Conservation (phyloP, 1,284 basidiomycete species). For the Ceratobasidium sp. region DNA sequence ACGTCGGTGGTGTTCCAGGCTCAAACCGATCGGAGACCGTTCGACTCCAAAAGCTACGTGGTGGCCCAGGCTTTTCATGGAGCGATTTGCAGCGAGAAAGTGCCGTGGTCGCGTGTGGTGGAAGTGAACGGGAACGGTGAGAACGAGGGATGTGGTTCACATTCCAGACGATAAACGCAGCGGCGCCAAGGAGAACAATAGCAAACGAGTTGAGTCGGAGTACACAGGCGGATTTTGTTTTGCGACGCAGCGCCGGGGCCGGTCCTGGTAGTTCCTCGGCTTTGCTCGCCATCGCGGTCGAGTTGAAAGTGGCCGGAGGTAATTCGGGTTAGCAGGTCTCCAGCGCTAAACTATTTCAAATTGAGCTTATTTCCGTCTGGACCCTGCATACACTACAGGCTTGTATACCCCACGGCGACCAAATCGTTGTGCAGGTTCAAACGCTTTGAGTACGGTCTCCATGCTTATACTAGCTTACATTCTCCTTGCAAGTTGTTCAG, state of each 20-base stretch:
- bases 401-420: no score
- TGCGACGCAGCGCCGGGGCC: background rate
- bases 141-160: conserved; percentile 7
- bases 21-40: conserved; percentile 80
- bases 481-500: no score
- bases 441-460: no score
- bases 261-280: conserved; percentile 11
- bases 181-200: conserved; percentile 10
- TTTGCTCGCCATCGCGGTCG: conserved; percentile 36
- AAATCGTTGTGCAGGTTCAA: no score
- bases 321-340: no score
- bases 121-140: conserved; percentile 55
- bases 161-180: conserved; percentile 23
- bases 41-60: conserved; percentile 67
- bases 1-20: conserved; percentile 71
- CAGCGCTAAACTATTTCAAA: no score
- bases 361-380: no score
- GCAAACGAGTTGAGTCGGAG: conserved; percentile 17
- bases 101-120: conserved; percentile 45
- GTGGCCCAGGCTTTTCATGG: conserved; percentile 62
- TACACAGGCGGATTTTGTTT: background rate
- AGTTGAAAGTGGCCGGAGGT: background rate
- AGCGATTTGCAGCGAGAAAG: conserved; percentile 51
- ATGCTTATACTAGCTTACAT: no score
- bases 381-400: no score